Percentiles rank a stretch among this genome's conserved stretches.
These are phyloP conservation scores for Cadophora malorum DNA, from an alignment of 2,329 filamentous ascomycete genomes.

Conservation along the genomic window DNA sequence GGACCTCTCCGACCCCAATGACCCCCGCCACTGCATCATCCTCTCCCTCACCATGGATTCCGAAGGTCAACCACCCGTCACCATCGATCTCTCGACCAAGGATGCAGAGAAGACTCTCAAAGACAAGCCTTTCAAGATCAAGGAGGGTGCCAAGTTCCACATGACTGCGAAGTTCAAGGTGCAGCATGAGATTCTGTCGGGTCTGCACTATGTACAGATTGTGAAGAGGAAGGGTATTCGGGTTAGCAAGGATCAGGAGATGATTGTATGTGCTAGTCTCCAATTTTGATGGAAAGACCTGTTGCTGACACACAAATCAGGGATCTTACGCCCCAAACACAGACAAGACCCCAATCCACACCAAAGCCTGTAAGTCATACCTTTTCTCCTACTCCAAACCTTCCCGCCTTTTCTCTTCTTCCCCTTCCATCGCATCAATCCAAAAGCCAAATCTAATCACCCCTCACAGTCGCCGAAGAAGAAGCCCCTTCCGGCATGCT, in stretches of 20 bases:
- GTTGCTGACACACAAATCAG: constrained; percentile 51
- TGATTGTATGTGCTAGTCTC: constrained; percentile 74
- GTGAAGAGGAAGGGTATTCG: constrained; percentile 89
- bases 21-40: constrained; percentile 92
- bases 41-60: constrained; percentile 88
- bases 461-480: constrained; percentile 78
- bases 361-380: constrained; percentile 82
- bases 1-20: constrained; percentile 76
- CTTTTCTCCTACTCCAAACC: constrained; percentile 4
- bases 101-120: constrained; percentile 81
- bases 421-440: too few species aligned
- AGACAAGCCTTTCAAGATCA: constrained; percentile 94
- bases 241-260: constrained; percentile 93
- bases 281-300: neutral
- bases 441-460: constrained; percentile 17
- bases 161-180: constrained; percentile 96
- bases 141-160: constrained; percentile 91
- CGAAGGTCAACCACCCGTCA: constrained; percentile 81
- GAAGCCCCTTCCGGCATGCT: constrained; percentile 93
- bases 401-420: too few species aligned
- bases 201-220: constrained; percentile 93
- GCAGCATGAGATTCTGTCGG: constrained; percentile 94
- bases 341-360: constrained; percentile 81
- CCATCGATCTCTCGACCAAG: constrained; percentile 81
- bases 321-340: constrained; percentile 95